These are phyloP conservation scores for Zymoseptoria ardabiliae DNA, from an alignment of 2,329 filamentous ascomycete species.

Conservation along the genomic window DNA sequence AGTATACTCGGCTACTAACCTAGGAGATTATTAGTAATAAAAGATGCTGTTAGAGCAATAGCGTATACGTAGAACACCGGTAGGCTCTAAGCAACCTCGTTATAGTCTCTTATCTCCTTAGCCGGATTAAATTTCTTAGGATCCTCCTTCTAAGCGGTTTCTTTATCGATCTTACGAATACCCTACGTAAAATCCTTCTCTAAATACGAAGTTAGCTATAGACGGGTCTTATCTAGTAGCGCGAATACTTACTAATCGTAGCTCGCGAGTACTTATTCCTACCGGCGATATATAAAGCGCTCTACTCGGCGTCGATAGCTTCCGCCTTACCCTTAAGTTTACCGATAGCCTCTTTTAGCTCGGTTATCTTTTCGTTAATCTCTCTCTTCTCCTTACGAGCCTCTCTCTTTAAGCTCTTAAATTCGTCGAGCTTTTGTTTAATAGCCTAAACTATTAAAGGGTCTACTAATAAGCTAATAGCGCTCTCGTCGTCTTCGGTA, in stretches of 20 bases:
- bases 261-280: constrained; percentile 51
- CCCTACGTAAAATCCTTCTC: constrained; percentile 52
- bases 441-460: constrained; percentile 38
- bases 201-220: not conserved
- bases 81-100: constrained; percentile 47
- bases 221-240: not conserved
- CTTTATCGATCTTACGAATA: constrained; percentile 54
- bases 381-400: constrained; percentile 19
- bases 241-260: constrained; percentile 39
- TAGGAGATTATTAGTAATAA: not conserved
- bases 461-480: constrained; percentile 15
- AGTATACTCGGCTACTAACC: constrained; percentile 51
- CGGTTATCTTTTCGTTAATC: constrained; percentile 27
- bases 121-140: constrained; percentile 50
- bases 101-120: constrained; percentile 51
- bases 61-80: constrained; percentile 54
- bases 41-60: not conserved
- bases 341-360: constrained; percentile 25
- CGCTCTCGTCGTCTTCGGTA: constrained; percentile 11
- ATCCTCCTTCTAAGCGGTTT: constrained; percentile 47
- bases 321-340: constrained; percentile 26
- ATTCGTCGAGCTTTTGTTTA: constrained; percentile 37
- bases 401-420: constrained; percentile 38
- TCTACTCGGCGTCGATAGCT: constrained; percentile 30
- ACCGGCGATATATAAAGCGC: constrained; percentile 43